These are phyloP conservation scores for Trichaptum fuscoviolaceum DNA, from an alignment of 768 basidiomycete genomes.

Conservation along the genomic window DNA sequence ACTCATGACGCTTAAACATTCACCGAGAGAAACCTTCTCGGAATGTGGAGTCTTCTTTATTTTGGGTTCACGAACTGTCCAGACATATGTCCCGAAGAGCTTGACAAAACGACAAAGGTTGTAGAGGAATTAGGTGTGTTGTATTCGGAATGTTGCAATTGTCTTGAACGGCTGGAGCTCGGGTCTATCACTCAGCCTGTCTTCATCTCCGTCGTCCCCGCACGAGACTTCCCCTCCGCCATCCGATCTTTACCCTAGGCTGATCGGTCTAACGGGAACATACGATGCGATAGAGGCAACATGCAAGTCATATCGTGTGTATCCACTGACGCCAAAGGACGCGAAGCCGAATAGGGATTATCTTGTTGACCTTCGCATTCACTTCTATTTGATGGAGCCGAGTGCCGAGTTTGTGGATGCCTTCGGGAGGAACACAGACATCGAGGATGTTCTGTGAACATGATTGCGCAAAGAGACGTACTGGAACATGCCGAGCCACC, in stretches of 20 bases:
- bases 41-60: slow-evolving; percentile 89
- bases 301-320: slow-evolving; percentile 95
- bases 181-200: slow-evolving; percentile 78
- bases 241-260: slow-evolving; percentile 70
- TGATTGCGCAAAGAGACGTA: slow-evolving; percentile 8
- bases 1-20: slow-evolving; percentile 65
- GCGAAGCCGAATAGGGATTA: slow-evolving; percentile 90
- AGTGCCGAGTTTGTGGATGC: slow-evolving; percentile 92
- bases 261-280: slow-evolving; percentile 84
- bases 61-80: slow-evolving; percentile 99
- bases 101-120: slow-evolving; percentile 87
- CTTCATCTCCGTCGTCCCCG: slow-evolving; percentile 96
- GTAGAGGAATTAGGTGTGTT: slow-evolving; percentile 66
- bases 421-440: slow-evolving; percentile 78
- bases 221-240: slow-evolving; percentile 66
- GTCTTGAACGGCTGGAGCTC: slow-evolving; percentile 28
- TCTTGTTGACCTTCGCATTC: slow-evolving; percentile 94
- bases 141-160: slow-evolving; percentile 5
- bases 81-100: slow-evolving; percentile 96
- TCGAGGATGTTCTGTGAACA: slow-evolving; percentile 49
- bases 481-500: slow-evolving; percentile 6
- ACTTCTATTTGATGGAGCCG: slow-evolving; percentile 98
- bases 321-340: slow-evolving; percentile 89
- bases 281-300: slow-evolving; percentile 79
- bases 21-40: slow-evolving; percentile 77